Evolutionary conservation across 306 rosid species (phyloP), one percentile per base, ranked within the genome.

Genomic region (Herpetospermum pedunculosum): DNA sequence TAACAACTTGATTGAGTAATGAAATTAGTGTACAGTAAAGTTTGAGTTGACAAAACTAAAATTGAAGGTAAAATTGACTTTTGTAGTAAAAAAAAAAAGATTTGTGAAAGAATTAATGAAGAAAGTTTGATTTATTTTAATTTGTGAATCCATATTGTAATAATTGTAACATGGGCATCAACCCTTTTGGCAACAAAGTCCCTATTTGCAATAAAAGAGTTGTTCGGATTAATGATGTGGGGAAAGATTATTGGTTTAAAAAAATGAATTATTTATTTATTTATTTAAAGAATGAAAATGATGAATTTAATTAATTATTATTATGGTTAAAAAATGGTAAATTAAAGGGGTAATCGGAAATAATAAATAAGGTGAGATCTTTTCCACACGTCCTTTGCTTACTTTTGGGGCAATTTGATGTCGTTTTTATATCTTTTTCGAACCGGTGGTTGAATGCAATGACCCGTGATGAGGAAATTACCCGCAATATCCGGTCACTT

Each of bases 371-470:
- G 12, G 18, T 0, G 12, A 40, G 15, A 59, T 60, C n/a, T 47
- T 59, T 59, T 12, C 10, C 52, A 75, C 12, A n/a, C 13, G 73
- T 10, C 60, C 43, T 60, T 46, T 60, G 71, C 78, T 75, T 75
- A 60, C 77, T 75, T 75, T 75, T 43, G 8, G 48, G 70, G 34
- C 53, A 75, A 75, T 37, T 38, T 75, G 57, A 40, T 59, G 71
- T 25, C 6, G 53, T 19, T 41, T 58, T 38, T 68, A 68, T 41
- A 63, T 53, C 65, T 54, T 75, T 55, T 75, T 30, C 44, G 35
- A 32, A 15, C 70, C 55, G 54, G 52, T 41, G 5, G 70, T 59
- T 75, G 58, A 46, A 60, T 29, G 72, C 77, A 34, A 74, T 1
- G 12, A 74, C 77, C 71, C 40, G 70, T 41, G 49, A 54, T 9